phyloP scores from a whole-genome alignment of 176 grass and related monocot species.

The Aegilops bicornis region DNA sequence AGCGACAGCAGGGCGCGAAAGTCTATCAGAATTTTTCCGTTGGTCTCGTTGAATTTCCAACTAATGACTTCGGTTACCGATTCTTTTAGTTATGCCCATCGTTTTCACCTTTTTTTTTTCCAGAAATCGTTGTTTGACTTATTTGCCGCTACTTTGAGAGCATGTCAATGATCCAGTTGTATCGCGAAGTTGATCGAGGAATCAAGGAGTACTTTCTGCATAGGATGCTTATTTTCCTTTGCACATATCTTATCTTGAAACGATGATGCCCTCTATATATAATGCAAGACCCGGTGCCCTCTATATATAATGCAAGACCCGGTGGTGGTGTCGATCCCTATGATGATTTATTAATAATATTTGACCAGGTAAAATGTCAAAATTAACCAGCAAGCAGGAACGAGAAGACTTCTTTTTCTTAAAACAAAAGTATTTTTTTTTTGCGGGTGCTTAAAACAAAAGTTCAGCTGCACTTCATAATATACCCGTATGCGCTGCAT shows the following conservation, averaged over 20 bases:
- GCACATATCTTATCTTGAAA: background rate
- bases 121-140: background rate
- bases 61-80: background rate
- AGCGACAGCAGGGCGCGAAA: too few relatives aligned
- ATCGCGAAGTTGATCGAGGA: background rate
- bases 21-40: background rate
- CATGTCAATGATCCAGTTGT: background rate
- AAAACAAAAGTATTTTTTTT: too few relatives aligned
- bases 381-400: background rate
- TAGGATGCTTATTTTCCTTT: background rate
- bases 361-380: background rate
- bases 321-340: background rate
- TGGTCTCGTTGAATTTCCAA: background rate
- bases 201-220: background rate
- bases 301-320: background rate
- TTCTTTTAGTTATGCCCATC: background rate
- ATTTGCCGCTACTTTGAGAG: background rate
- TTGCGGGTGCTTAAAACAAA: too few relatives aligned
- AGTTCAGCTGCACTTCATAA: too few relatives aligned
- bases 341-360: background rate
- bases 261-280: background rate
- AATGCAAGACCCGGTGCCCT: background rate
- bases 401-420: background rate
- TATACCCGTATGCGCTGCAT: too few relatives aligned
- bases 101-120: background rate